These are phyloP conservation scores for Hyphopichia fennica DNA, from an alignment of 1,139 yeast species.

Conservation along the genomic window DNA sequence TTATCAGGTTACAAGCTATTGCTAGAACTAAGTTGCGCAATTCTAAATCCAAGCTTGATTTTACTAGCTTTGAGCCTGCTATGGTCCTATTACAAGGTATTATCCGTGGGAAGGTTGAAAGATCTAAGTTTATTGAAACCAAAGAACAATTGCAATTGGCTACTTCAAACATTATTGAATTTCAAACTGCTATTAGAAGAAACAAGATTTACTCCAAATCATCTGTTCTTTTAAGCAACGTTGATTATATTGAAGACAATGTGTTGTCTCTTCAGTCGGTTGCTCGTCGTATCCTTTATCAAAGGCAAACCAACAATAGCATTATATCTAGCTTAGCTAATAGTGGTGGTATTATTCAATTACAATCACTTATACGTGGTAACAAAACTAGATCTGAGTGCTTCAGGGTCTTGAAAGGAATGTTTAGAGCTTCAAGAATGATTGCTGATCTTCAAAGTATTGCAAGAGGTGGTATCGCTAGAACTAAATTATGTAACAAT, in stretches of 20 bases:
- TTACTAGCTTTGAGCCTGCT: constrained; percentile 9
- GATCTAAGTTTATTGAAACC: constrained; percentile 9
- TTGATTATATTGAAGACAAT: constrained; percentile 21
- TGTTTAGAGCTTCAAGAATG: neutral
- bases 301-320: constrained; percentile 13
- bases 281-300: constrained; percentile 28
- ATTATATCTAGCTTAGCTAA: constrained; percentile 13
- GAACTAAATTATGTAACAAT: constrained; percentile 46
- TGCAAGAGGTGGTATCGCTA: constrained; percentile 51
- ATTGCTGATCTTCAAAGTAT: constrained; percentile 48
- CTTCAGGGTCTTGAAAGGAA: constrained; percentile 14
- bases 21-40: constrained; percentile 28
- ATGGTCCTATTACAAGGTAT: constrained; percentile 25
- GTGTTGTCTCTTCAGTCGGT: constrained; percentile 34
- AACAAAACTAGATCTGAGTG: constrained; percentile 22
- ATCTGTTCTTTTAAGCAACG: constrained; percentile 22
- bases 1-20: constrained; percentile 38
- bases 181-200: constrained; percentile 34
- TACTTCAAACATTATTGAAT: constrained; percentile 12
- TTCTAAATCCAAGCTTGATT: constrained; percentile 11
- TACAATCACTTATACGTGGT: constrained; percentile 40
- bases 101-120: constrained; percentile 25
- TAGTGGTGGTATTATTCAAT: constrained; percentile 19
- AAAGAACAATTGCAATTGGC: constrained; percentile 9
- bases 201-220: constrained; percentile 21